Evolutionary conservation across 768 basidiomycete genomes (phyloP), one percentile per base, ranked within the genome.

Genomic region (Pholiota molesta): DNA sequence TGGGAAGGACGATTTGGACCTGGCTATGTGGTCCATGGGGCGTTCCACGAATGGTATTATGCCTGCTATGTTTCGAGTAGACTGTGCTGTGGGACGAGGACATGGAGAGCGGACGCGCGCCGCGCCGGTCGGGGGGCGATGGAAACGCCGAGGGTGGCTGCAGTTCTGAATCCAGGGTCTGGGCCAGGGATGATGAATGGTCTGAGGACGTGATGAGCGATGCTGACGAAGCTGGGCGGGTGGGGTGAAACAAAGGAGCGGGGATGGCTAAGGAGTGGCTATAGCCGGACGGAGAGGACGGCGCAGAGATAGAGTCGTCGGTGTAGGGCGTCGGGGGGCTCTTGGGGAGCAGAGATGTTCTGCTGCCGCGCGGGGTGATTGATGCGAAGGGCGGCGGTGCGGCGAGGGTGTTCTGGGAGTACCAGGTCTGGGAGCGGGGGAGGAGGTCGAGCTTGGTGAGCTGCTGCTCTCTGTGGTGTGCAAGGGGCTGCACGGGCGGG

Each of bases 1-100:
- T 72, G 0, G 91, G 91, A 3, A 91, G 77, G 16, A 93, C 74
- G 56, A 92, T 86, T 66, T 91, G 84, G 57, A 92, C 74, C 58
- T 81, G 81, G 69, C 79, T 88, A 60, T 83, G 81, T 0, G 81
- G 84, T 5, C 79, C 78, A 69, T 92, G 90, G 21, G 90, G 89
- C 1, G 81, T 72, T 35, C 88, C 88, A 17, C 84, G 80, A 26
- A 86, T 68, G 26, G 76, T 78, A 62, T 74, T 75, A 39, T 75
- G 75, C 58, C 74, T 75, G 9, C 72, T 61, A 68, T 67, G 62
- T 66, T 16, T 37, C 14, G 77, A 64, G 68, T 71, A 56, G 55
- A 69, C 13, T 68, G 74, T 75, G 55, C 73, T 74, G 45, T 66
- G 60, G 17, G 71, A 73, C 7, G 82, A 82, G 1, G 77, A 71